Conservation (phyloP, 148 eudicot genomes). For the Amaranthus palmeri region DNA sequence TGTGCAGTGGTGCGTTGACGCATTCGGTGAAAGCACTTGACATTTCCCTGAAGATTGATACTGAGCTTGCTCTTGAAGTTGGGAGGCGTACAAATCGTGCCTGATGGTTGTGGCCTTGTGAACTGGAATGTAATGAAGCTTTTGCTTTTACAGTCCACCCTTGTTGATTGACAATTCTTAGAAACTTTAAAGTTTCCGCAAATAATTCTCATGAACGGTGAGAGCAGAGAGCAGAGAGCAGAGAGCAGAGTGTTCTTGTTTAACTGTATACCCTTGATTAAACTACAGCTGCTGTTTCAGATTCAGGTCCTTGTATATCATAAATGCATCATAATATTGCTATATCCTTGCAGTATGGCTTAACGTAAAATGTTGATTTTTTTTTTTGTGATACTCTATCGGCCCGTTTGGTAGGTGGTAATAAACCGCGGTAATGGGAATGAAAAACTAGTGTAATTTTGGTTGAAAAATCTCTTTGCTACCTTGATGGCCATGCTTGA, state of each 20-base stretch:
- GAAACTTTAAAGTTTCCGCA: neutral
- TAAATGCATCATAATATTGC: neutral
- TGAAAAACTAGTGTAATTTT: too few species aligned
- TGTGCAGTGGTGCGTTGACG: slow-evolving; percentile 74
- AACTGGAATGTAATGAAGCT: neutral
- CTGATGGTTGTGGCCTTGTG: slow-evolving; percentile 25
- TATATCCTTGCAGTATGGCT: neutral
- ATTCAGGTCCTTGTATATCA: neutral
- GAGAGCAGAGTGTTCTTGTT: neutral
- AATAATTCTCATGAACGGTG: neutral
- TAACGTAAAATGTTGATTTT: neutral
- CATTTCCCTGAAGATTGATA: slow-evolving; percentile 84
- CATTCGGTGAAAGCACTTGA: slow-evolving; percentile 92
- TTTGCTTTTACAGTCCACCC: neutral
- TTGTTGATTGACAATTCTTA: neutral
- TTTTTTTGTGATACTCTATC: too few species aligned
- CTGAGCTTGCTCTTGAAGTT: slow-evolving; percentile 83
- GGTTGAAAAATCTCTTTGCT: too few species aligned
- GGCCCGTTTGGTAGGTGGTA: too few species aligned
- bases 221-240: neutral
- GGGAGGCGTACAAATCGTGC: slow-evolving; percentile 94
- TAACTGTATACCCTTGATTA: neutral
- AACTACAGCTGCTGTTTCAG: neutral
- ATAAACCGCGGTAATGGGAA: too few species aligned
- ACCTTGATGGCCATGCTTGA: too few species aligned